Conservation (phyloP, 305 asterid genomes). For the Euphrasia arctica region DNA sequence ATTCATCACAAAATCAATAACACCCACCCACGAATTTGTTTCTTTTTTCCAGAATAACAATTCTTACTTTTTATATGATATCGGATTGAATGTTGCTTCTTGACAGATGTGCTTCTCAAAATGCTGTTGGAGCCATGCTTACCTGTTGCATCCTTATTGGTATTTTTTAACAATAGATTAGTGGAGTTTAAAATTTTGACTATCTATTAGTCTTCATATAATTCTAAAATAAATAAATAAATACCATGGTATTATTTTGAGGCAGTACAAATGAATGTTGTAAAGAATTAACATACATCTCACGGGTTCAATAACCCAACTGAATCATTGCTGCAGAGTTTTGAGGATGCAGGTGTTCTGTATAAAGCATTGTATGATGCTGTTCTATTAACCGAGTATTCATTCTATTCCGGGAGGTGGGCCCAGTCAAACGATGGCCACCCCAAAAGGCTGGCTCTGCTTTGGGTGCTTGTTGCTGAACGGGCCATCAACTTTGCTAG, state of each 20-base stretch:
- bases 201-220: constrained; percentile 16
- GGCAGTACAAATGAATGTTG: constrained; percentile 5
- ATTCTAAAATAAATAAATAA: background rate
- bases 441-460: constrained; percentile 45
- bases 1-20: constrained; percentile 15
- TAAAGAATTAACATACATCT: constrained; percentile 18
- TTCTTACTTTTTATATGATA: constrained; percentile 20
- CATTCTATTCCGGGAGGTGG: constrained; percentile 52
- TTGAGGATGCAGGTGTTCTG: constrained; percentile 43
- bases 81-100: constrained; percentile 37
- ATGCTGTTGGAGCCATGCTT: constrained; percentile 56
- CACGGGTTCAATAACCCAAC: constrained; percentile 18
- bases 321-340: constrained; percentile 45
- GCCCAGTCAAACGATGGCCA: constrained; percentile 36
- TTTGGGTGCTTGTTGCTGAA: constrained; percentile 63
- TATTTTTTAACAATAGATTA: constrained; percentile 27
- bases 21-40: background rate
- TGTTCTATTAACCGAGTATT: constrained; percentile 48
- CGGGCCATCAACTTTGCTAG: constrained; percentile 60
- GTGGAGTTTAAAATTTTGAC: constrained; percentile 5
- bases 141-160: constrained; percentile 54
- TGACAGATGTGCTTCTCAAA: constrained; percentile 57
- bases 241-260: constrained; percentile 16
- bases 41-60: too few relatives aligned
- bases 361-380: constrained; percentile 57